phyloP scores from a whole-genome alignment of 208 protist species.

The Herpetomonas muscarum region DNA sequence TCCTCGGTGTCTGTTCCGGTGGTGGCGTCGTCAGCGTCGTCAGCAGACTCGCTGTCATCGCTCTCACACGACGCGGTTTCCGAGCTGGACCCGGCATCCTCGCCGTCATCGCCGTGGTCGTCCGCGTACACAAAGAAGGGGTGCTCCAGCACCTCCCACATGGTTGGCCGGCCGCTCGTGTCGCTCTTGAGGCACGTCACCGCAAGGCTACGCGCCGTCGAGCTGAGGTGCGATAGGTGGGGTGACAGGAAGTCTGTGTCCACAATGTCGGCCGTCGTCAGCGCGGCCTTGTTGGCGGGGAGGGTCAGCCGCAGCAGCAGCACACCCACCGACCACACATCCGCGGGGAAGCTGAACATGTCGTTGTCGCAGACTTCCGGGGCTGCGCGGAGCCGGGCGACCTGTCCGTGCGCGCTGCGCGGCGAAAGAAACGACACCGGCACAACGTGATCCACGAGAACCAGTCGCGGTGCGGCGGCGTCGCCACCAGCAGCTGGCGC shows the following conservation, averaged over 20 bases:
- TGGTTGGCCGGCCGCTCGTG: constrained; percentile 32
- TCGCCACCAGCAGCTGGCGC: not conserved
- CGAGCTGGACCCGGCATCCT: too few relatives aligned
- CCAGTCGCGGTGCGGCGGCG: constrained; percentile 3
- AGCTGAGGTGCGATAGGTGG: constrained; percentile 29
- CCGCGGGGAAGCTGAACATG: constrained; percentile 43
- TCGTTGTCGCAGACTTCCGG: constrained; percentile 59
- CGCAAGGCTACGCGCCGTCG: constrained; percentile 38
- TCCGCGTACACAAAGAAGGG: constrained; percentile 32
- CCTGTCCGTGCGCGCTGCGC: constrained; percentile 18
- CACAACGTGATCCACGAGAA: constrained; percentile 48
- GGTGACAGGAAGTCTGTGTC: constrained; percentile 69
- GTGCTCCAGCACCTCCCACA: constrained; percentile 49
- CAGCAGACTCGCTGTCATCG: constrained; percentile 6
- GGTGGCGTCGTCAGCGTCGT: not conserved
- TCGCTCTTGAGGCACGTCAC: constrained; percentile 69
- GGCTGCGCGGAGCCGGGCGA: constrained; percentile 36
- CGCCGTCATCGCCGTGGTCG: too few relatives aligned
- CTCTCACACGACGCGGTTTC: not conserved
- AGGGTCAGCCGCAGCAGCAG: constrained; percentile 58
- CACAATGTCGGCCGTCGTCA: constrained; percentile 53
- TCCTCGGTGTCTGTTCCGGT: constrained; percentile 8
- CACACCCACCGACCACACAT: constrained; percentile 75
- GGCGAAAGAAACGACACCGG: constrained; percentile 63
- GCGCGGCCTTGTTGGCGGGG: constrained; percentile 19